phyloP scores from a whole-genome alignment of 2,329 filamentous ascomycete species.

The Hymenoscyphus scutula region DNA sequence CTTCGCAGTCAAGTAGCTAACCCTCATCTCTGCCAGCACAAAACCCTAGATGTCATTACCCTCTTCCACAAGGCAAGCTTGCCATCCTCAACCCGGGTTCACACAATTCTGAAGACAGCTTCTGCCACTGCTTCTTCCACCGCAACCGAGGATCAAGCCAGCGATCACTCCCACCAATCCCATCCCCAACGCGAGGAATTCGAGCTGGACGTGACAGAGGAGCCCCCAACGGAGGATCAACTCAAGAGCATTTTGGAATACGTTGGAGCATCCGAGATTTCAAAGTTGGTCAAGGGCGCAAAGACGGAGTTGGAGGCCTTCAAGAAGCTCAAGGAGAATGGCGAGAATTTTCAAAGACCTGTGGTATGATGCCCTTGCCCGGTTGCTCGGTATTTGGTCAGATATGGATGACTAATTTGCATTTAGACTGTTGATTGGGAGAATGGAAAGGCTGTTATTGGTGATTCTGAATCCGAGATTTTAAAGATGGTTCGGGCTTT shows the following conservation, averaged over 20 bases:
- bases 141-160: constrained; percentile 73
- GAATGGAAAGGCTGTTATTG: constrained; percentile 76
- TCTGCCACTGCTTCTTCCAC: constrained; percentile 66
- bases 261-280: constrained; percentile 59
- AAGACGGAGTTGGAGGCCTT: constrained; percentile 73
- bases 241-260: constrained; percentile 82
- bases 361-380: constrained; percentile 62
- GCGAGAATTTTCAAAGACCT: constrained; percentile 68
- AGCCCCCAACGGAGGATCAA: constrained; percentile 76
- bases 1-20: not conserved
- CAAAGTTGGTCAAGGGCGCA: constrained; percentile 72
- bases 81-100: constrained; percentile 69
- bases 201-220: constrained; percentile 81
- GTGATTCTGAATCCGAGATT: constrained; percentile 85
- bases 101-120: constrained; percentile 76
- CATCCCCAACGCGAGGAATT: constrained; percentile 61
- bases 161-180: constrained; percentile 60
- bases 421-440: constrained; percentile 81
- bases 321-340: constrained; percentile 70
- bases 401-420: constrained; percentile 30
- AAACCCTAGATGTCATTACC: constrained; percentile 85
- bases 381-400: not conserved
- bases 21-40: constrained; percentile 52
- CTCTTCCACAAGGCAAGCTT: constrained; percentile 87
- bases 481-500: constrained; percentile 70